These are phyloP conservation scores for Dendrobium chrysotoxum DNA, from an alignment of 106 monocot genomes.

Conservation along the genomic window DNA sequence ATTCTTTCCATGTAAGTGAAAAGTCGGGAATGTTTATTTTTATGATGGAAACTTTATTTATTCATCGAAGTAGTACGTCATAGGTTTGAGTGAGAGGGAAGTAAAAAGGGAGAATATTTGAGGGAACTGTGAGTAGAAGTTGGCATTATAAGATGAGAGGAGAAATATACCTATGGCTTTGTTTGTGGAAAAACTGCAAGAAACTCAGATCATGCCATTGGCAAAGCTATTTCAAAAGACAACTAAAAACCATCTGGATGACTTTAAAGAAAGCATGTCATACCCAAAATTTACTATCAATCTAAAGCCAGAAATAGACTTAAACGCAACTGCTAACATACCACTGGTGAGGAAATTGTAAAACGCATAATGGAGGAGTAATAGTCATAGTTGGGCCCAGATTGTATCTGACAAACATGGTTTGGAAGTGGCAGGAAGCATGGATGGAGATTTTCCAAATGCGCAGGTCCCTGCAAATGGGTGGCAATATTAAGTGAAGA, in stretches of 20 bases:
- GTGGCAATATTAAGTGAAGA: background rate
- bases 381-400: conserved; percentile 92
- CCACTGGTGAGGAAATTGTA: conserved; percentile 89
- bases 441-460: conserved; percentile 47
- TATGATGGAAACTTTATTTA: too few species aligned
- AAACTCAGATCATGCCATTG: background rate
- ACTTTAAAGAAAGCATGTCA: background rate
- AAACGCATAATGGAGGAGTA: conserved; percentile 82
- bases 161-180: too few species aligned
- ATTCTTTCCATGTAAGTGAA: too few species aligned
- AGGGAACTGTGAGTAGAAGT: too few species aligned
- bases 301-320: background rate
- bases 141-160: too few species aligned
- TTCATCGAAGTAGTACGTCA: too few species aligned
- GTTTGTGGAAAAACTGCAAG: background rate
- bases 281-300: background rate
- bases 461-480: conserved; percentile 45
- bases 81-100: too few species aligned
- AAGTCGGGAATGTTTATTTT: too few species aligned
- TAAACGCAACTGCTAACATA: conserved; percentile 22
- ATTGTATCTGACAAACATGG: conserved; percentile 87
- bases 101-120: too few species aligned
- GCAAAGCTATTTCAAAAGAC: background rate
- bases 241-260: background rate
- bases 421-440: conserved; percentile 71